phyloP scores from a whole-genome alignment of 208 protist species.

The Phytomonas sp. region DNA sequence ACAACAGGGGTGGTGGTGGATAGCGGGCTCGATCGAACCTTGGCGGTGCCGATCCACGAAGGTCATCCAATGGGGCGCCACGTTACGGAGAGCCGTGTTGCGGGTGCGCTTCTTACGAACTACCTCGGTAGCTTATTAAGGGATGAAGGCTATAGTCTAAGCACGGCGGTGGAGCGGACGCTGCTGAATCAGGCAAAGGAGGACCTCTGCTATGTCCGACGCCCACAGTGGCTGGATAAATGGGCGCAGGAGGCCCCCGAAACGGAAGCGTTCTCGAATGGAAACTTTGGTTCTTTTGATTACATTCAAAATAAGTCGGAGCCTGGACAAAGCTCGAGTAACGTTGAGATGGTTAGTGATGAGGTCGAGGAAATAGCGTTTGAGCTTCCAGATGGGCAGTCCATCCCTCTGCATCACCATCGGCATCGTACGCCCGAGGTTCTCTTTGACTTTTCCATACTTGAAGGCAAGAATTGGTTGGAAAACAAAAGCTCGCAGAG shows the following conservation, averaged over 20 bases:
- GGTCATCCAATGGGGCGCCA: constrained; percentile 88
- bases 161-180: constrained; percentile 81
- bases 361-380: constrained; percentile 32
- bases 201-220: constrained; percentile 79
- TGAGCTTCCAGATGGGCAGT: constrained; percentile 81
- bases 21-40: constrained; percentile 76
- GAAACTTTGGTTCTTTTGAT: background rate
- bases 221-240: background rate
- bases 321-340: background rate
- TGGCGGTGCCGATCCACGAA: constrained; percentile 89
- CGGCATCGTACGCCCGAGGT: constrained; percentile 61
- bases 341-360: background rate
- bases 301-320: background rate
- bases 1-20: constrained; percentile 93
- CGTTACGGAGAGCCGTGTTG: constrained; percentile 62
- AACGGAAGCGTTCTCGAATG: background rate
- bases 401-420: constrained; percentile 64
- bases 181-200: constrained; percentile 89
- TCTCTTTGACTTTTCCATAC: constrained; percentile 84
- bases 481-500: background rate
- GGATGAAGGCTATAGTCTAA: constrained; percentile 81
- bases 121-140: constrained; percentile 67
- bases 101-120: constrained; percentile 75
- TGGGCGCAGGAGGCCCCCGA: background rate
- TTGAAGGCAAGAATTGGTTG: constrained; percentile 23